phyloP scores from a whole-genome alignment of 371 early-diverging fungal genomes.

The Rhizoclosmatium hyalinum region DNA sequence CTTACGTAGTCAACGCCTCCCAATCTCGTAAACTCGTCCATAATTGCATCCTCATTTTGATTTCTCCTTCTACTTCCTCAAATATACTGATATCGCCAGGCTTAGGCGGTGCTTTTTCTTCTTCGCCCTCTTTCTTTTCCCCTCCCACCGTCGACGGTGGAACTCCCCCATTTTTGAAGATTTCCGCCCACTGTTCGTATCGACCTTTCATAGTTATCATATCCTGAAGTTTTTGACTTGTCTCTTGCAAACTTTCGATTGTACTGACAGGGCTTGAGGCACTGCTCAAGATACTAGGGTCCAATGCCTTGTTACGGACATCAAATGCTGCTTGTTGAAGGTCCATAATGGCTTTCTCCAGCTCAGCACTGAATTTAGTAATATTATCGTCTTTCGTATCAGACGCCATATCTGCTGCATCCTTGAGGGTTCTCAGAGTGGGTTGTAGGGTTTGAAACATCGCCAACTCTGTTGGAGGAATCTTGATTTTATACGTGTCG shows the following conservation, averaged over 20 bases:
- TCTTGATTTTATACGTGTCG: conserved; percentile 49
- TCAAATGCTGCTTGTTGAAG: conserved; percentile 46
- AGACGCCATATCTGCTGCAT: conserved; percentile 47
- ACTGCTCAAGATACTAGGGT: conserved; percentile 52
- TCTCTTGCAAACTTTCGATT: conserved; percentile 39
- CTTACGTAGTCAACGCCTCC: conserved; percentile 49
- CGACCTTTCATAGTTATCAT: conserved; percentile 41
- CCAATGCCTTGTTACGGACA: conserved; percentile 51
- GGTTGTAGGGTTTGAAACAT: conserved; percentile 55
- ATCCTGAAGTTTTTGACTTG: conserved; percentile 38
- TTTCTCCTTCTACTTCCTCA: conserved; percentile 50
- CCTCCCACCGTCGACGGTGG: not conserved
- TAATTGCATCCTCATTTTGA: conserved; percentile 50
- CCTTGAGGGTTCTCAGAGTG: conserved; percentile 48
- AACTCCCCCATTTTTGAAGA: conserved; percentile 48
- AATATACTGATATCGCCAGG: conserved; percentile 28
- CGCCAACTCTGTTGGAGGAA: conserved; percentile 55
- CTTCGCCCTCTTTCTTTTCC: conserved; percentile 25
- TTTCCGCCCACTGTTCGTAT: conserved; percentile 49
- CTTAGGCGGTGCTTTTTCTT: conserved; percentile 12
- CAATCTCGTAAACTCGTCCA: conserved; percentile 53
- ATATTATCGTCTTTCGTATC: conserved; percentile 57
- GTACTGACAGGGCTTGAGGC: conserved; percentile 17
- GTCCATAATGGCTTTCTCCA: conserved; percentile 48
- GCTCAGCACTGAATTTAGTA: conserved; percentile 45